A percentile compares a stretch with the other conserved stretches of the same genome.
Evolutionary conservation across 2,329 filamentous ascomycete genomes (phyloP).

Genomic region (Elsinoe australis): DNA sequence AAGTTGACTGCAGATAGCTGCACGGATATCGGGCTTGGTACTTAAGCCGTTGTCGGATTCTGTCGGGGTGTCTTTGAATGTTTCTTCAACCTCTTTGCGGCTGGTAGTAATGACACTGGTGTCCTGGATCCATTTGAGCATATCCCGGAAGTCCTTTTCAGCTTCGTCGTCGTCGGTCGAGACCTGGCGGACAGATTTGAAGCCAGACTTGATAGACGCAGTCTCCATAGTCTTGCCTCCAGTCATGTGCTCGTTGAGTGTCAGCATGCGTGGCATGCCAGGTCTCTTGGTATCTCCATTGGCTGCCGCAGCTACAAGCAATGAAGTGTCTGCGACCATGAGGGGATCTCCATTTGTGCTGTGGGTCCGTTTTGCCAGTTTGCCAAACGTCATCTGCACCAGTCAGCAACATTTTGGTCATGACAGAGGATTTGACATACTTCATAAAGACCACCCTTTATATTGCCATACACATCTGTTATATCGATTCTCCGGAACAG

Average conservation of each 20-base stretch:
- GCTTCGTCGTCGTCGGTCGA: constrained; percentile 41
- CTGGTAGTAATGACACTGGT: constrained; percentile 31
- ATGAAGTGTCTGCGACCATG: constrained; percentile 39
- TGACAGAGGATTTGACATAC: neutral
- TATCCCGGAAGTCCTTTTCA: constrained; percentile 36
- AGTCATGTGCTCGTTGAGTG: constrained; percentile 32
- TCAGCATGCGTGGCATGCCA: constrained; percentile 9
- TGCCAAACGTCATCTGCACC: constrained; percentile 39
- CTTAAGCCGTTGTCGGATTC: constrained; percentile 32
- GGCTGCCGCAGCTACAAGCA: constrained; percentile 39
- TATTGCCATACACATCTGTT: constrained; percentile 47
- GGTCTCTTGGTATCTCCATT: constrained; percentile 17
- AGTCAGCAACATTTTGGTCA: neutral
- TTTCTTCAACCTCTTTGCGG: constrained; percentile 17
- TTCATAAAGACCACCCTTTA: constrained; percentile 46
- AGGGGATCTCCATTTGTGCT: constrained; percentile 36
- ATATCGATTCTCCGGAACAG: constrained; percentile 46
- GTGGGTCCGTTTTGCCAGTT: constrained; percentile 30
- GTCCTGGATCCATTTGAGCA: constrained; percentile 35
- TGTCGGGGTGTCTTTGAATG: constrained; percentile 25
- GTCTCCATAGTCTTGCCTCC: constrained; percentile 34
- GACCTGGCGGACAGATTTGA: constrained; percentile 37
- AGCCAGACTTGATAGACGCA: constrained; percentile 31
- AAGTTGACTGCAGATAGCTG: constrained; percentile 44
- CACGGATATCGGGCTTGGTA: constrained; percentile 40